phyloP scores from a whole-genome alignment of 305 asterid genomes.

The Petunia hybrid region DNA sequence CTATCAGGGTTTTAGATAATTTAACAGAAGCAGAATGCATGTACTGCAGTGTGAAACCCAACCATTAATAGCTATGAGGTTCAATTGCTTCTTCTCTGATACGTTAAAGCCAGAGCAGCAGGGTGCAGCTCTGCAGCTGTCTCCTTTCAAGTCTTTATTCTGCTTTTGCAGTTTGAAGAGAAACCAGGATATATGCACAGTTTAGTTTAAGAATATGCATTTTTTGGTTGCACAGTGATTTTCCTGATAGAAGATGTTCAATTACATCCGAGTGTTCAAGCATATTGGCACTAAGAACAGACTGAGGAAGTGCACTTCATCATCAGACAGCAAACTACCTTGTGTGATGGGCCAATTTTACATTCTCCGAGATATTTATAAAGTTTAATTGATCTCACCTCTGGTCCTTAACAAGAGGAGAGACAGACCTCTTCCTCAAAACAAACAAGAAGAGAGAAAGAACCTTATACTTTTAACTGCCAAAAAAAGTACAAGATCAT shows the following conservation, averaged over 20 bases:
- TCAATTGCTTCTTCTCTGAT: background rate
- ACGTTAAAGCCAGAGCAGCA: background rate
- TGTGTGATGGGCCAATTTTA: background rate
- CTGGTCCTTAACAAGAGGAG: too few relatives aligned
- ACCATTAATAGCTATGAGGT: background rate
- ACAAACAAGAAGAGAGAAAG: background rate
- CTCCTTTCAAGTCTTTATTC: background rate
- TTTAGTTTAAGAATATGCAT: background rate
- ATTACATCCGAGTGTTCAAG: background rate
- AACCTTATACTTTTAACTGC: background rate
- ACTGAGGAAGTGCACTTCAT: background rate
- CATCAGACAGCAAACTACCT: background rate
- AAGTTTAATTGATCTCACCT: background rate
- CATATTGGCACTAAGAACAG: background rate
- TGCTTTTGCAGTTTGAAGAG: background rate
- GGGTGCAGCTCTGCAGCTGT: background rate
- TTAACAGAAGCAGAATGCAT: background rate
- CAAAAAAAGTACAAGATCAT: background rate
- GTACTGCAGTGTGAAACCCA: background rate
- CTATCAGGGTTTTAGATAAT: background rate
- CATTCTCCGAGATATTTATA: background rate
- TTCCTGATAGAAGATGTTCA: background rate
- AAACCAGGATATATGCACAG: background rate
- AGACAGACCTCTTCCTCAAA: too few relatives aligned
- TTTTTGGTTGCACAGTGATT: background rate